Conservation (phyloP, 345 rosid species). For the Turnera subulata region DNA sequence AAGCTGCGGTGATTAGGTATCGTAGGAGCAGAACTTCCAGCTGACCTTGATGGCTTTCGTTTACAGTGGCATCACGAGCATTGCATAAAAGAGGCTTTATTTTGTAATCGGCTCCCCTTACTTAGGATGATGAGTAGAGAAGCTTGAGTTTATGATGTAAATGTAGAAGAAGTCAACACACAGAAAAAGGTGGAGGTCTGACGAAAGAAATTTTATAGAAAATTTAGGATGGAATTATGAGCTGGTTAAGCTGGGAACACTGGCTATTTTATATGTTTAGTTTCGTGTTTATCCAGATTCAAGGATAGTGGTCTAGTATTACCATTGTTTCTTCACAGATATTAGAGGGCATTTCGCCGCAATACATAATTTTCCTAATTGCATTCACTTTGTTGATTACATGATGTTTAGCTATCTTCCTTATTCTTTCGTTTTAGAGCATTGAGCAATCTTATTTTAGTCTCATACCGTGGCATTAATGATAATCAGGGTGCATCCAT, state of each 20-base stretch:
- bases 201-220: slow-evolving; percentile 2
- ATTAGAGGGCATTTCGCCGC: too few species aligned
- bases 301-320: background rate
- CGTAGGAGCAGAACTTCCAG: slow-evolving; percentile 13
- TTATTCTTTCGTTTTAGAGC: background rate
- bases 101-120: background rate
- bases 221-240: background rate
- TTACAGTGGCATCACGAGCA: slow-evolving; percentile 1
- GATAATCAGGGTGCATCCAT: too few species aligned
- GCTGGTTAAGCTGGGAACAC: background rate
- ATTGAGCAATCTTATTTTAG: background rate
- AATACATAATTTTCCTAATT: too few species aligned
- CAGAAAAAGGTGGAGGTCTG: background rate
- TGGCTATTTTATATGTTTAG: background rate
- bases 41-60: slow-evolving; percentile 6
- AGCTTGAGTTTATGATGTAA: slow-evolving; percentile 11
- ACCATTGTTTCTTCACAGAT: too few species aligned
- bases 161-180: background rate
- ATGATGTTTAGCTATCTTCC: background rate
- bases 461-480: too few species aligned
- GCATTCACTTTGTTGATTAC: too few species aligned
- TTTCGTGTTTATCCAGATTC: slow-evolving; percentile 2
- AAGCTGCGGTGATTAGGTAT: slow-evolving; percentile 28
- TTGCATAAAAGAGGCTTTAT: background rate
- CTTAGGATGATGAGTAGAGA: slow-evolving; percentile 1